Percentiles rank a stretch among this genome's conserved stretches.
Conservation (phyloP, 495 filamentous ascomycete species). For the Xeromyces bisporus region DNA sequence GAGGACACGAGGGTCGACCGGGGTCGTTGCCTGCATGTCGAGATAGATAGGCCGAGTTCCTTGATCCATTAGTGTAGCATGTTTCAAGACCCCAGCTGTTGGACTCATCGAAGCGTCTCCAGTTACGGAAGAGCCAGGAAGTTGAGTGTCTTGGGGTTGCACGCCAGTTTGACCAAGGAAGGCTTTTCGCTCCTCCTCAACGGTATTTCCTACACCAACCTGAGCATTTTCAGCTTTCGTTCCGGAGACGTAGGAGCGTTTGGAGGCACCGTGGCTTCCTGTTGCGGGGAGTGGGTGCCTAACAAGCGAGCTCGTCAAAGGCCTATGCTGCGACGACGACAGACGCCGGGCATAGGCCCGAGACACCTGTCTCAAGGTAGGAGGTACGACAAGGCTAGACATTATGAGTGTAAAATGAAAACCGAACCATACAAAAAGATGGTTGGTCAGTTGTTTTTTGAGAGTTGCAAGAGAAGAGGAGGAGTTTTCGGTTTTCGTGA, state of each 20-base stretch:
- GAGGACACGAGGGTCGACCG: conserved; percentile 79
- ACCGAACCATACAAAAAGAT: no score
- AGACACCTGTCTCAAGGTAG: conserved; percentile 62
- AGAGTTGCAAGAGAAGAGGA: no score
- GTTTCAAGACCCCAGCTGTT: conserved; percentile 73
- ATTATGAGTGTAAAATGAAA: no score
- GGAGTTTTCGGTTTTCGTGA: no score
- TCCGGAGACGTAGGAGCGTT: conserved; percentile 67
- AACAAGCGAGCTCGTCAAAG: conserved; percentile 27
- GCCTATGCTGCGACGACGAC: conserved; percentile 22
- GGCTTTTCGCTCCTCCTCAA: conserved; percentile 66
- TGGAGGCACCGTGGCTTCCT: conserved; percentile 10
- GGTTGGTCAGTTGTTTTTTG: no score
- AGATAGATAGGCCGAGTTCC: conserved; percentile 91
- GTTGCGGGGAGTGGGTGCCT: conserved; percentile 24
- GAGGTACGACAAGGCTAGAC: conserved; percentile 54
- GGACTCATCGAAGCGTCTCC: conserved; percentile 62
- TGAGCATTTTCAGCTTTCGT: conserved; percentile 64
- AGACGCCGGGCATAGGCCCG: conserved; percentile 44
- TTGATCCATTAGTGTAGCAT: conserved; percentile 86
- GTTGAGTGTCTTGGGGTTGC: conserved; percentile 30
- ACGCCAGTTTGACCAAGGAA: conserved; percentile 58
- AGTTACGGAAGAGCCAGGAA: conserved; percentile 41
- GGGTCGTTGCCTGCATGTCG: conserved; percentile 98
- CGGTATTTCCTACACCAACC: conserved; percentile 65